These are phyloP conservation scores for Pluteus cervinus DNA, from an alignment of 768 basidiomycete species.

Conservation along the genomic window DNA sequence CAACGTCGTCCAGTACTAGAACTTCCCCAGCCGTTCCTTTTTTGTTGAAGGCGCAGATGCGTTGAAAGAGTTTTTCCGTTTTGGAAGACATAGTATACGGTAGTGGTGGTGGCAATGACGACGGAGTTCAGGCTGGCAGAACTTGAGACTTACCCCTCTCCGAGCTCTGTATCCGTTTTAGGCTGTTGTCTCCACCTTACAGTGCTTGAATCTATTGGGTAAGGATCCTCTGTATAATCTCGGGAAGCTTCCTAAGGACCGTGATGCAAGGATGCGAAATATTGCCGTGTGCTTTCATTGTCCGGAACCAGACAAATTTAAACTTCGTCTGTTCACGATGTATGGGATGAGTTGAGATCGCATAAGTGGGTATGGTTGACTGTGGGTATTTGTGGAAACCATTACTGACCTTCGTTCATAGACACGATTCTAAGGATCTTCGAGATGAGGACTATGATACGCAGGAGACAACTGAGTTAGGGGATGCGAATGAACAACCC, in stretches of 20 bases:
- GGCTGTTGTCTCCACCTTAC: neutral
- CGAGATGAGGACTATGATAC: slow-evolving; percentile 53
- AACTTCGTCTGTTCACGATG: slow-evolving; percentile 34
- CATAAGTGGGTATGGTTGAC: slow-evolving; percentile 47
- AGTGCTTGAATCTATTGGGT: neutral
- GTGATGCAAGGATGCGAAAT: neutral
- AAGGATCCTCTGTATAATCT: neutral
- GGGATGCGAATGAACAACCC: slow-evolving; percentile 6
- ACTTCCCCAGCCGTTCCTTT: too few species aligned
- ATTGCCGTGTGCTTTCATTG: neutral
- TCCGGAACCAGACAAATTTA: slow-evolving; percentile 2
- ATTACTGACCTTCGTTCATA: slow-evolving; percentile 16
- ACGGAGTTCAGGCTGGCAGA: too few species aligned
- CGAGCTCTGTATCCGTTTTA: too few species aligned
- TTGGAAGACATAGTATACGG: too few species aligned
- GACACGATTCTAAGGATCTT: slow-evolving; percentile 41
- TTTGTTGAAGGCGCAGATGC: too few species aligned
- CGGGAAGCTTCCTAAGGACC: neutral
- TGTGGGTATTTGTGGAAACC: neutral
- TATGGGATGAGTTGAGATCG: slow-evolving; percentile 58
- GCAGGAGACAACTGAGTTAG: slow-evolving; percentile 1
- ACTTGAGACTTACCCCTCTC: too few species aligned
- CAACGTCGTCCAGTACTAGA: too few species aligned
- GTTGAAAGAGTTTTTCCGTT: too few species aligned
- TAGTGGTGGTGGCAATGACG: too few species aligned